A percentile compares a stretch with the other conserved stretches of the same genome.
Evolutionary conservation across 768 basidiomycete genomes (phyloP).

Genomic region (Tylopilus intermedius): DNA sequence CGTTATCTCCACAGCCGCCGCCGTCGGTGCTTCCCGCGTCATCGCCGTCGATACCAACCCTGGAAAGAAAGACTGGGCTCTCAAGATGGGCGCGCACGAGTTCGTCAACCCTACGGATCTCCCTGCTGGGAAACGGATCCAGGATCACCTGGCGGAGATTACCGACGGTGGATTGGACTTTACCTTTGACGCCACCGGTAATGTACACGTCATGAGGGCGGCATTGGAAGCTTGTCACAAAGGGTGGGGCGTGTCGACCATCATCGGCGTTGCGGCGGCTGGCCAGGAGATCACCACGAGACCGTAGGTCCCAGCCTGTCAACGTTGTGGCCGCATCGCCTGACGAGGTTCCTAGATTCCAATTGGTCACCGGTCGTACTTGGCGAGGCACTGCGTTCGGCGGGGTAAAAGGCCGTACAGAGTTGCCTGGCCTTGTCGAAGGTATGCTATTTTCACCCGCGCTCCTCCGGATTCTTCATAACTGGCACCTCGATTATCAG

Average conservation of each 20-base stretch:
- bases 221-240: slow-evolving; percentile 99
- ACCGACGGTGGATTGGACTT: slow-evolving; percentile 97
- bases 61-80: slow-evolving; percentile 80
- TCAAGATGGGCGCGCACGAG: slow-evolving; percentile 91
- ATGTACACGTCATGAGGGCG: slow-evolving; percentile 89
- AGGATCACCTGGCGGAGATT: slow-evolving; percentile 83
- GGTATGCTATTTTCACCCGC: slow-evolving; percentile 39
- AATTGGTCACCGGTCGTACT: slow-evolving; percentile 77
- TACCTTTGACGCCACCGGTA: slow-evolving; percentile 96
- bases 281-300: slow-evolving; percentile 92
- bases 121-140: slow-evolving; percentile 76
- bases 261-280: slow-evolving; percentile 96
- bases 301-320: slow-evolving; percentile 48
- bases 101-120: slow-evolving; percentile 81
- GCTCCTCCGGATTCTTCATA: neutral
- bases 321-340: neutral
- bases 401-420: slow-evolving; percentile 95
- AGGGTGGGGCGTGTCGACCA: slow-evolving; percentile 94
- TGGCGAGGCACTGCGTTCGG: slow-evolving; percentile 98
- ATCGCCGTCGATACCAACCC: slow-evolving; percentile 92
- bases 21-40: slow-evolving; percentile 79
- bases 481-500: slow-evolving; percentile 33
- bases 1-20: slow-evolving; percentile 72
- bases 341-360: slow-evolving; percentile 38
- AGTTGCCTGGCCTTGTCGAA: slow-evolving; percentile 89